Evolutionary conservation across 169 alveolate species (phyloP), one percentile per base, ranked within the genome.

Genomic region (Eimeria brunetti): DNA sequence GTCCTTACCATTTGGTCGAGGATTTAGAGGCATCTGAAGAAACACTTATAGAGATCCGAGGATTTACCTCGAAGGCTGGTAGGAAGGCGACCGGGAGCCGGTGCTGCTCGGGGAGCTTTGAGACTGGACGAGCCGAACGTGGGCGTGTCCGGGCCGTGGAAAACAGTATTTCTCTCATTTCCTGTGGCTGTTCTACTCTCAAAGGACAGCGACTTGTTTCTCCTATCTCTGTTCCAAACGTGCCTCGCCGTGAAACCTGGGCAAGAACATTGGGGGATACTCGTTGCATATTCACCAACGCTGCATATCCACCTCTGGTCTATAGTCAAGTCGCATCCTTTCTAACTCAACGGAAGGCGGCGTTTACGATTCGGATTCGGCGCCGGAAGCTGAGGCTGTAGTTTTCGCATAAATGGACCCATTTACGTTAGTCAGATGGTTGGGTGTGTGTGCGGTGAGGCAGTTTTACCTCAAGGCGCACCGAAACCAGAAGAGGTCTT

Each of bases 381-480:
- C 30, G 20, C 56, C 53, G 33, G 33, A 38, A 3, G 51, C 51
- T 14, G 18, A 33, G 7, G 56, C 53, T 83, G 51, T 1, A 53
- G 60, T 85, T 2, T 4, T 60, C 62, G 60, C 30, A 38, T 20
- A 58, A 27, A 86, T 86, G 93, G 93, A 86, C 93, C 93, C 93
- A 41, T 44, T 86, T 64, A 64, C 93, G 46, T 22, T 86, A 38
- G 69, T 64, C 33, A 86, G 64, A 60, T 86, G 93, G 93, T 22
- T 86, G n/a, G 93, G 93, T 2, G 93, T 86, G 14, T 86, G 93
- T 41, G 67, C 81, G 83, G 93, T 86, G 83, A 86, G 93, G 33
- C 76, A 51, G 0, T 30, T 9, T 14, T 16, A 36, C 30, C 53
- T 49, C 51, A 24, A 11, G 18, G 0, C 33, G 1, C 90, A n/a